Evolutionary conservation across 352 stramenopile genomes (phyloP), one percentile per base, ranked within the genome.

Genomic region (Globisporangium paroecandrum): DNA sequence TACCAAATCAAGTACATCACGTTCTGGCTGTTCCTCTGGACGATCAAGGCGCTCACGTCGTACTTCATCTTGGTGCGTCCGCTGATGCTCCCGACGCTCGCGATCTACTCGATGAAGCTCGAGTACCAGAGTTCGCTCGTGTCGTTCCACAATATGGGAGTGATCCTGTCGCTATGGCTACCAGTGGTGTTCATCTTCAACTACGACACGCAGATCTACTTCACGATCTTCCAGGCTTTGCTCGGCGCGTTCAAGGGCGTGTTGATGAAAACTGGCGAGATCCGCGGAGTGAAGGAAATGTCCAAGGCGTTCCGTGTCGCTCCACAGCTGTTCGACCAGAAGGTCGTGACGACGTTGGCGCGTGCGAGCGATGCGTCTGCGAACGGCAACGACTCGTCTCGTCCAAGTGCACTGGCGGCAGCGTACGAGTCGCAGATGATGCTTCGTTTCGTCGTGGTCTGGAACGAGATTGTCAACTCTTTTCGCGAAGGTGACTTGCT

Each of bases 401-500:
- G 80, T 56, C 70, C 79, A 0, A 90, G 80, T 54, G 69, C 74
- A 2, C 10, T 86, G 3, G 80, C 79, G 3, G 78, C 81, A 0
- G 82, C 82, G 3, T 91, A 90, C 70, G 78, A 91, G 62, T 90
- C 81, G 27, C 84, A 93, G 67, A 91, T 91, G 84, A 89, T 91
- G 83, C 68, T 93, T 24, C 84, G 84, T 9, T 93, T 93, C 29
- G 84, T 91, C 9, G 84, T 93, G 5, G 84, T 93, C 2, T 93
- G 84, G 84, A 93, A 93, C 61, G 84, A 93, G 60, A 91, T 91
- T 46, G 83, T 93, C 5, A 93, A 93, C 70, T 91, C 83, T 6
- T 93, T 93, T 71, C 81, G 84, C 18, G 83, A 89, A 64, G 78
- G 79, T 4, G 84, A 93, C 69, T 64, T 93, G 54, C 62, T 93